Evolutionary conservation across 2,329 filamentous ascomycete genomes (phyloP).

Genomic region (Cladosporium sp.): DNA sequence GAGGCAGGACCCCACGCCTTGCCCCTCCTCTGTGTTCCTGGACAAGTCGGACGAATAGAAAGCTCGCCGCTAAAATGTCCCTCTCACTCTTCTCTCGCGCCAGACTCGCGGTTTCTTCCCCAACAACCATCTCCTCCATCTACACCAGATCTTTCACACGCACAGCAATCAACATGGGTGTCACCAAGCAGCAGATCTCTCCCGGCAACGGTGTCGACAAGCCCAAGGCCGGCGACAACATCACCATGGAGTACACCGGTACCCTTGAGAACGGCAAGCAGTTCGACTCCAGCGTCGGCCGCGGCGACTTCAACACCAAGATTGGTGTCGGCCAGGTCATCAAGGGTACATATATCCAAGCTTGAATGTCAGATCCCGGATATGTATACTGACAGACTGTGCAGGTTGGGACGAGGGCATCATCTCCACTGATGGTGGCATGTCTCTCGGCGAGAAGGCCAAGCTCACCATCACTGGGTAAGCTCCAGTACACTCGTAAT

Average conservation of each 20-base stretch:
- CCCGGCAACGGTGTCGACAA: constrained; percentile 59
- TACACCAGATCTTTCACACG: constrained; percentile 6
- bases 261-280: constrained; percentile 69
- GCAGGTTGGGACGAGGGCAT: constrained; percentile 66
- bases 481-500: constrained; percentile 27
- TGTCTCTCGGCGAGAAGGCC: constrained; percentile 89
- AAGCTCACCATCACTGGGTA: constrained; percentile 77
- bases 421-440: constrained; percentile 47
- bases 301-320: constrained; percentile 68
- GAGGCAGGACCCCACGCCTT: constrained; percentile 3
- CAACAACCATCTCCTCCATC: neutral
- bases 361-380: no score
- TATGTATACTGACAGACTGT: constrained; percentile 4
- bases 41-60: neutral
- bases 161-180: constrained; percentile 42
- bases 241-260: constrained; percentile 89
- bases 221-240: constrained; percentile 64
- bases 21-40: constrained; percentile 3
- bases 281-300: constrained; percentile 85
- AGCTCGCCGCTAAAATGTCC: constrained; percentile 1
- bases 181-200: constrained; percentile 62
- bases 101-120: neutral
- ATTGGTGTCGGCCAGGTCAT: constrained; percentile 88
- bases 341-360: constrained; percentile 54
- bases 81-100: constrained; percentile 7